Evolutionary conservation across 2,329 filamentous ascomycete species (phyloP).

Genomic region (Tolypocladium album): DNA sequence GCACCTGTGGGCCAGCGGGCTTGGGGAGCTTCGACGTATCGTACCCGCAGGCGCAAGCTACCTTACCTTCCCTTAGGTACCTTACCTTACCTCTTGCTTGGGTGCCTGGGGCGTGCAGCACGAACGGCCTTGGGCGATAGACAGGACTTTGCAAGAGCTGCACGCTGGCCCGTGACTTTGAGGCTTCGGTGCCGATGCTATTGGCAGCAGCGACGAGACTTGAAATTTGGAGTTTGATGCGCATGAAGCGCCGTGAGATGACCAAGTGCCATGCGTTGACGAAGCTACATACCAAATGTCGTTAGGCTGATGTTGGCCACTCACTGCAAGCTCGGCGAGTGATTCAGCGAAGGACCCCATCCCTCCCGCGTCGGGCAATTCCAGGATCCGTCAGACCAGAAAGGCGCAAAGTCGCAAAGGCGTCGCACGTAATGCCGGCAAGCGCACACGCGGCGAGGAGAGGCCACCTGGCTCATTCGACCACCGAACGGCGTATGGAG

Average conservation of each 20-base stretch:
- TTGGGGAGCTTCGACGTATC: background rate
- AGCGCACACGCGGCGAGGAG: background rate
- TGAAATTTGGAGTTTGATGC: background rate
- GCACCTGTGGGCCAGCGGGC: background rate
- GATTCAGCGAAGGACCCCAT: background rate
- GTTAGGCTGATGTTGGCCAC: background rate
- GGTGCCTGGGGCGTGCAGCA: too few species aligned
- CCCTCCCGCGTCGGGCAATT: too few species aligned
- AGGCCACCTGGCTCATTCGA: background rate
- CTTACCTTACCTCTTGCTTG: too few species aligned
- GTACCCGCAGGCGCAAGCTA: background rate
- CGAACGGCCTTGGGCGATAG: background rate
- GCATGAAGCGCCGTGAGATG: background rate
- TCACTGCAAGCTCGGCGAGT: background rate
- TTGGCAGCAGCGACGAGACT: background rate
- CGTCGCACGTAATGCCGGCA: background rate
- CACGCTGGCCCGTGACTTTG: background rate
- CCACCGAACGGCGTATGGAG: background rate
- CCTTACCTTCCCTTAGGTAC: background rate
- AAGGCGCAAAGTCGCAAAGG: background rate
- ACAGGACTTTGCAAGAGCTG: background rate
- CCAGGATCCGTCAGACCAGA: background rate
- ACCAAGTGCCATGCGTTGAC: background rate
- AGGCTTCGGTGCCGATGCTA: background rate
- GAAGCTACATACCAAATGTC: too few species aligned